Base-by-base conservation (phyloP, 164 flowering plant genomes). In the Tetracentron sinense region DNA sequence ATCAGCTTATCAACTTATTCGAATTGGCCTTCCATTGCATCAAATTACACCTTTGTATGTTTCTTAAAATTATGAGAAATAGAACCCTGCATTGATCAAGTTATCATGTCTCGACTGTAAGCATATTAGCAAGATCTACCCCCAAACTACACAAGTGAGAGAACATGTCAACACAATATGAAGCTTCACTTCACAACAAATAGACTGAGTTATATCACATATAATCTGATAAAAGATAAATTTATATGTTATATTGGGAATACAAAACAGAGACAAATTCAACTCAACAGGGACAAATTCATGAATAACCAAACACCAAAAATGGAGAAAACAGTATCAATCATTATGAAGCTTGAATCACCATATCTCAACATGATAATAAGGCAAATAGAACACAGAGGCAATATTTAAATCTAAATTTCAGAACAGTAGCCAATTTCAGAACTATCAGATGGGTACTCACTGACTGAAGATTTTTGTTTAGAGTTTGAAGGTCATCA, bases 391-490 rank as follows among this genome's bases (percentile, higher is more conserved):
- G 20, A 2, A 22, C 0, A 49, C 21, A 49, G 23, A 49, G 19
- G 22, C 0, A 22, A n/a, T 10, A 4, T 19, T 21, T 8, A 6
- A 51, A 51, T 22, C 23, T 4, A 22, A 51, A 22, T 4, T 20
- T 7, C 20, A 21, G 54, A 21, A 51, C 54, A 38, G 15, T 22
- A 51, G 25, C 54, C 21, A 15, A 51, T 21, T 51, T 14, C 23
- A 61, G 15, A 19, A 27, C 11, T 25, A 5, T 51, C 11, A 60
- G 56, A 21, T 11, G 16, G 56, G 29, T 49, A 81, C 97, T 87
- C 64, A 90, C 98, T 8, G 94, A 69, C 55, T 72, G 80, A 28
- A 93, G 86, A 75, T 88, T 93, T 44, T 83, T 79, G 72, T 90
- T 93, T 46, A 93, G 70, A 7, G 72, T 83, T 31, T 30, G 77